phyloP scores from a whole-genome alignment of 2,329 filamentous ascomycete genomes.

The Colletotrichum higginsianum region DNA sequence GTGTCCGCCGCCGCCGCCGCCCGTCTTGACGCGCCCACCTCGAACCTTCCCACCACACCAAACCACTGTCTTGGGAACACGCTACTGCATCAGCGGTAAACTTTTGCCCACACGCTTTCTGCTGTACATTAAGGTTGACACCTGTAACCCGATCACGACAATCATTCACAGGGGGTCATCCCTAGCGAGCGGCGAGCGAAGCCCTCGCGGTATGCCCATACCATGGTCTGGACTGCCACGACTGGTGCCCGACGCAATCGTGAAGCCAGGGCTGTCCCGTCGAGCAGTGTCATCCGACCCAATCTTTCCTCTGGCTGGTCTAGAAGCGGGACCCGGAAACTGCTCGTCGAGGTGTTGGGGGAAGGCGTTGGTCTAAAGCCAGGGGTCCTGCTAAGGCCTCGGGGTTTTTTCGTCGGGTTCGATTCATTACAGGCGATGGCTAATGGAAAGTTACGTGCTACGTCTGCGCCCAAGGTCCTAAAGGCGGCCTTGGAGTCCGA shows the following conservation, averaged over 20 bases:
- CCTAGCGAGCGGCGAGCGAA: neutral
- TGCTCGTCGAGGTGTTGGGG: neutral
- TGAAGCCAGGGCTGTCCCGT: neutral
- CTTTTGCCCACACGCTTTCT: neutral
- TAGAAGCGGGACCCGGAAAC: neutral
- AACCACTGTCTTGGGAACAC: constrained; percentile 23
- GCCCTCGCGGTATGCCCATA: neutral
- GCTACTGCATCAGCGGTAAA: neutral
- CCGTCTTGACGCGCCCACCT: constrained; percentile 4
- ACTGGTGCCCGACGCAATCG: neutral
- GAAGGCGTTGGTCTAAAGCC: neutral
- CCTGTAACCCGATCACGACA: constrained; percentile 38
- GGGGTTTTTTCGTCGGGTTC: neutral
- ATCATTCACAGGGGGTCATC: constrained; percentile 14
- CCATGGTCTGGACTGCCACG: neutral
- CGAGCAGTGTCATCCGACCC: neutral
- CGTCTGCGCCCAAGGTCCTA: neutral
- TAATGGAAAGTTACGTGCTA: neutral
- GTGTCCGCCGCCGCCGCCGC: constrained; percentile 2
- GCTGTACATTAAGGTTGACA: constrained; percentile 27
- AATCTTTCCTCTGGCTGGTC: neutral
- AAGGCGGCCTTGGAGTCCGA: neutral
- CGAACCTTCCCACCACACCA: constrained; percentile 26
- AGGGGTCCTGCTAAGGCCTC: neutral
- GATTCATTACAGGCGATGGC: neutral